phyloP scores from a whole-genome alignment of 495 filamentous ascomycete species.

The Articulospora tetracladia region DNA sequence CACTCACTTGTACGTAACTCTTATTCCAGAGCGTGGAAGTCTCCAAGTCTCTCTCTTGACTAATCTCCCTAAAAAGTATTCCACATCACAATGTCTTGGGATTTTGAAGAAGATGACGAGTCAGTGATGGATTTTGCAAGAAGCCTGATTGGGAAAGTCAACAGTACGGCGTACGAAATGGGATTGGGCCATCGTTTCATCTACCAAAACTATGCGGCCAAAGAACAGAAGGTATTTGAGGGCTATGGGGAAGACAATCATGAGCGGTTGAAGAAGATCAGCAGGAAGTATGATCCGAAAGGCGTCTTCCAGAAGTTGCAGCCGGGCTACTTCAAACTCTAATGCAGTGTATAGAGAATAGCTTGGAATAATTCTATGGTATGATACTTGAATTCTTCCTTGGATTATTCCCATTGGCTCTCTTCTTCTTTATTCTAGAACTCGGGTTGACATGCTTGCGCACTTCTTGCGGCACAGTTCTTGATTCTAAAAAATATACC shows the following conservation, averaged over 20 bases:
- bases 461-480: too few relatives aligned
- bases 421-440: too few relatives aligned
- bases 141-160: neutral
- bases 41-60: neutral
- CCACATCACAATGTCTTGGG: neutral
- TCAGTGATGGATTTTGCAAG: neutral
- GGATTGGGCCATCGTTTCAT: conserved; percentile 10
- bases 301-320: conserved; percentile 14
- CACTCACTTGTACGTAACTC: conserved; percentile 18
- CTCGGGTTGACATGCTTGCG: too few relatives aligned
- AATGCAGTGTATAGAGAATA: too few relatives aligned
- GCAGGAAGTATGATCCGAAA: conserved; percentile 38
- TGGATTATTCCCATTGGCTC: too few relatives aligned
- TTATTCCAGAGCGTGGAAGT: conserved; percentile 15
- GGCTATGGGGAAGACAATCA: conserved; percentile 38
- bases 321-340: conserved; percentile 3
- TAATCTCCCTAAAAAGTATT: neutral
- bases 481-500: too few relatives aligned
- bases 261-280: conserved; percentile 28
- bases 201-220: conserved; percentile 37
- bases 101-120: neutral
- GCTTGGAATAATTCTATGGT: too few relatives aligned
- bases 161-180: neutral
- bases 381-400: too few relatives aligned
- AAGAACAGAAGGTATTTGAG: conserved; percentile 35